These are phyloP conservation scores for Syzygium aqueum DNA, from an alignment of 345 rosid genomes.

Conservation along the genomic window DNA sequence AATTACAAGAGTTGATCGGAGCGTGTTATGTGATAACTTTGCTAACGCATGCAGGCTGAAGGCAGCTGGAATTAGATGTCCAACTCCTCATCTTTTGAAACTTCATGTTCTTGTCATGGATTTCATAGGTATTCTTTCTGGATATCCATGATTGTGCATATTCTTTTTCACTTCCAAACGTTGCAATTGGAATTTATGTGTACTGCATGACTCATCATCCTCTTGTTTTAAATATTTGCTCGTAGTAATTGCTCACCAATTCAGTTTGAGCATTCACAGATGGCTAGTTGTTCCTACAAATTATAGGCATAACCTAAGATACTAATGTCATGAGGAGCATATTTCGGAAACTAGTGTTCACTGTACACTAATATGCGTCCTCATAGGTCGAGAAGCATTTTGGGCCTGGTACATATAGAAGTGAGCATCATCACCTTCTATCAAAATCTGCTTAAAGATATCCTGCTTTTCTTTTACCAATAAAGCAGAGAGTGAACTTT, in stretches of 20 bases:
- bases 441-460: neutral
- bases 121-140: slow-evolving; percentile 58
- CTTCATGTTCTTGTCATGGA: slow-evolving; percentile 98
- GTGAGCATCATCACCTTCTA: neutral
- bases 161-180: neutral
- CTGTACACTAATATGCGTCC: neutral
- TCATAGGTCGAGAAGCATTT: neutral
- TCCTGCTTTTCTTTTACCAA: neutral
- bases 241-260: neutral
- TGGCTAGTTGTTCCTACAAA: neutral
- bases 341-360: neutral
- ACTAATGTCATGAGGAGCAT: neutral
- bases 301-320: neutral
- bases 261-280: neutral
- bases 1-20: neutral
- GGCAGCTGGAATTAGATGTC: slow-evolving; percentile 92
- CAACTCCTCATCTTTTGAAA: slow-evolving; percentile 59
- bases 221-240: neutral
- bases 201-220: neutral
- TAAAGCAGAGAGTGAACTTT: neutral
- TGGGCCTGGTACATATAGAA: neutral
- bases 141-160: neutral
- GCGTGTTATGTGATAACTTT: neutral
- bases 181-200: neutral
- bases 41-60: slow-evolving; percentile 44